Evolutionary conservation across 371 early-diverging fungal genomes (phyloP).

Genomic region (Thermomucor indicae-seudaticae): DNA sequence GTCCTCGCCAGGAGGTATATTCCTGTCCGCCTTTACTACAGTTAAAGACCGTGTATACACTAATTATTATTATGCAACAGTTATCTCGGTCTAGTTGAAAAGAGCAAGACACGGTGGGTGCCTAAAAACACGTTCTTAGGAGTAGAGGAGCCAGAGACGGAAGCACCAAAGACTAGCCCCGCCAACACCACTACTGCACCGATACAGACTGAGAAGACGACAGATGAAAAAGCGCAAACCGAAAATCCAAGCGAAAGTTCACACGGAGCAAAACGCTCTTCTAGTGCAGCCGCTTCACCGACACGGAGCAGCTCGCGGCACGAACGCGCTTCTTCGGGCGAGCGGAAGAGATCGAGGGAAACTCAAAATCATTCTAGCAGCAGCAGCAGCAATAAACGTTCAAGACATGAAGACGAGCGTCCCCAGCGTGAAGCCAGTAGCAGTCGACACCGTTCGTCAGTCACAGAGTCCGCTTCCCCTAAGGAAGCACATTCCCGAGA

Average conservation of each 20-base stretch:
- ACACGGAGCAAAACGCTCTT: too few species aligned
- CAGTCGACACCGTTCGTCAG: slow-evolving; percentile 8
- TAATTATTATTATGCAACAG: slow-evolving; percentile 2
- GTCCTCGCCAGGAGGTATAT: slow-evolving; percentile 32
- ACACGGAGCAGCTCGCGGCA: slow-evolving; percentile 1
- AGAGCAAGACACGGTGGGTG: slow-evolving; percentile 27
- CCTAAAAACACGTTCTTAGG: slow-evolving; percentile 29
- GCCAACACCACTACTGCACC: too few species aligned
- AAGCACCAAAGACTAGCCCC: too few species aligned
- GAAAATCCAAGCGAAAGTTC: too few species aligned
- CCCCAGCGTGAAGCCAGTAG: slow-evolving; percentile 4
- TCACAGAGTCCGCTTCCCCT: not conserved
- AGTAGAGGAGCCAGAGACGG: slow-evolving; percentile 5
- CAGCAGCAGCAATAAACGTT: slow-evolving; percentile 1
- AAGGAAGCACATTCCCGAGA: too few species aligned
- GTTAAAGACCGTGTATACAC: not conserved
- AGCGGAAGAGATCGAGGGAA: slow-evolving; percentile 8
- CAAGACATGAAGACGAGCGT: slow-evolving; percentile 9
- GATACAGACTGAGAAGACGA: not conserved
- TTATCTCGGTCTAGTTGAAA: slow-evolving; percentile 29
- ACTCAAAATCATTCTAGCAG: not conserved
- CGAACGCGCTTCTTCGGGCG: slow-evolving; percentile 2
- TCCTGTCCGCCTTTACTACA: not conserved
- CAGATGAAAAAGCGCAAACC: too few species aligned
- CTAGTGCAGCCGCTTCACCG: too few species aligned